Percentiles rank a stretch among this genome's conserved stretches.
phyloP scores from a whole-genome alignment of 306 rosid species.

The Adenanthera pavonina region DNA sequence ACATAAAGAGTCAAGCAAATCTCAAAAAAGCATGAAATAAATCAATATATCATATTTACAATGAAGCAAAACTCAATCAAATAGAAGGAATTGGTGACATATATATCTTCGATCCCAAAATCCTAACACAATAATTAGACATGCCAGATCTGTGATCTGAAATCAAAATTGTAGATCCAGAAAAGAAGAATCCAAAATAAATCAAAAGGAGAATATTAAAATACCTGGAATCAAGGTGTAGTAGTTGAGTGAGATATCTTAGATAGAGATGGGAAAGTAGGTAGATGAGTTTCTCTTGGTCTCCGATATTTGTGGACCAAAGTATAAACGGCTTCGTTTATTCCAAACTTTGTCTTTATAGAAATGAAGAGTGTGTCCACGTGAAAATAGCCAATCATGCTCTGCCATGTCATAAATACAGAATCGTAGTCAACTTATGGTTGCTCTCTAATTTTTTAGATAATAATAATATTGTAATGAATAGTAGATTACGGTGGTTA shows the following conservation, averaged over 20 bases:
- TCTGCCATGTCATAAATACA: constrained; percentile 3
- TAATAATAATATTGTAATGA: too few species aligned
- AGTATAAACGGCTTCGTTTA: background rate
- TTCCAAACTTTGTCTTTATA: background rate
- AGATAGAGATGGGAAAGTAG: background rate
- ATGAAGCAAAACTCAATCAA: background rate
- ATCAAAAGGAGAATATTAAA: too few species aligned
- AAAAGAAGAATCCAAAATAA: background rate
- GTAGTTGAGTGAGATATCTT: background rate
- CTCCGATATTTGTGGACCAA: too few species aligned
- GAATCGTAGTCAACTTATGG: background rate
- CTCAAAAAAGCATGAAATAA: background rate
- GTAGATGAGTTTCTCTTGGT: background rate
- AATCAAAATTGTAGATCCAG: background rate
- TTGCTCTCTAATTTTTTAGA: background rate
- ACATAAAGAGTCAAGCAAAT: background rate
- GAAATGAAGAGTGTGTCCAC: background rate
- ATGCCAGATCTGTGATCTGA: background rate
- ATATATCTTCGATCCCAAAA: background rate
- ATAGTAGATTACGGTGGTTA: too few species aligned
- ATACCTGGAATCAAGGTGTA: background rate
- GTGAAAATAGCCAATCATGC: background rate
- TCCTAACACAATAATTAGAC: background rate
- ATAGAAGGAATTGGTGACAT: background rate
- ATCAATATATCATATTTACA: background rate